phyloP scores from a whole-genome alignment of 139 green algal genomes.

The Marvania coccoides region DNA sequence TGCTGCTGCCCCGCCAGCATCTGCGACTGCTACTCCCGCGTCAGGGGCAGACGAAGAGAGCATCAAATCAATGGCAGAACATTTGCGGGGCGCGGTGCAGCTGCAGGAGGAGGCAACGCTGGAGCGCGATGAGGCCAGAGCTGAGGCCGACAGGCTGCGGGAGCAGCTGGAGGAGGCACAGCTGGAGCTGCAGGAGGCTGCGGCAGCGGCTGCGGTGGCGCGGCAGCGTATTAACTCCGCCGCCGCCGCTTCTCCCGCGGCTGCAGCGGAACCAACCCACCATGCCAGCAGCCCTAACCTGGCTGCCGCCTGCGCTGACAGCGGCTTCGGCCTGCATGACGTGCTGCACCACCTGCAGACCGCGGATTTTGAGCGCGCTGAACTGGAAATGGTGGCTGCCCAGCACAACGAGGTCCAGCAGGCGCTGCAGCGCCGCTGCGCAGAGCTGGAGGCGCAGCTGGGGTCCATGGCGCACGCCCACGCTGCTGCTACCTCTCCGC shows the following conservation, averaged over 20 bases:
- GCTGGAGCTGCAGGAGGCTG: background rate
- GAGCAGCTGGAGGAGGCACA: constrained; percentile 3
- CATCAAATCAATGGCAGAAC: background rate
- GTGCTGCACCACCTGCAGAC: background rate
- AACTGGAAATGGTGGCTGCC: constrained; percentile 13
- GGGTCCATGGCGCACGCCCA: background rate
- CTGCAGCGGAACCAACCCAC: background rate
- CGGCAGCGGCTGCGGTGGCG: background rate
- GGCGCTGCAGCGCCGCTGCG: background rate
- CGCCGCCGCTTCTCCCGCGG: background rate
- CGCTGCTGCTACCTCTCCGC: too few species aligned
- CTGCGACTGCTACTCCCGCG: background rate
- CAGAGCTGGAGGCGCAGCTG: background rate
- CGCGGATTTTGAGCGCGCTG: background rate
- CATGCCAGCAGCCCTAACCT: background rate
- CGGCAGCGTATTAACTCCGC: background rate
- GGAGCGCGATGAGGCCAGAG: background rate
- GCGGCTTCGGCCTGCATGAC: background rate
- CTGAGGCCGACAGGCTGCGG: background rate
- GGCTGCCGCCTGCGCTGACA: background rate
- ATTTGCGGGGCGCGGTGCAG: background rate
- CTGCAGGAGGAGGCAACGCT: background rate
- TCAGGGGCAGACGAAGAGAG: background rate
- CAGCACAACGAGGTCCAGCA: background rate
- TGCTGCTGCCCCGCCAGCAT: background rate